Percentiles rank a stretch among this genome's conserved stretches.
Evolutionary conservation across 108 stramenopile species (phyloP).

Genomic region (Nitzschia putrida): DNA sequence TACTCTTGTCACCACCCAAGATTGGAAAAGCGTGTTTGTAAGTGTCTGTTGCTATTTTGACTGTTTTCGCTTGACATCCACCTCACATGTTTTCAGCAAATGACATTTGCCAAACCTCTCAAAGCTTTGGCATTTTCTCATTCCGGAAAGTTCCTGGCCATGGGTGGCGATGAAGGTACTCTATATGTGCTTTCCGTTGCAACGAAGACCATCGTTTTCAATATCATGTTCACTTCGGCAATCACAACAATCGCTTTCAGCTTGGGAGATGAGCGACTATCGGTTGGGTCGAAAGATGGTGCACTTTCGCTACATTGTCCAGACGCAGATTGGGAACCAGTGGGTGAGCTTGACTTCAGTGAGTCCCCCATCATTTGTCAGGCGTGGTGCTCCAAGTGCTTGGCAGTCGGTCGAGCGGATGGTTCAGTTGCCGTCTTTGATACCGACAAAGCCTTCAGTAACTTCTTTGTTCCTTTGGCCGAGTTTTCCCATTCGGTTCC

Average conservation of each 20-base stretch:
- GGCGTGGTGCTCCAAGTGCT: conserved; percentile 41
- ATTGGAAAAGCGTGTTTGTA: conserved; percentile 41
- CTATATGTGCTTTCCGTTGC: conserved; percentile 39
- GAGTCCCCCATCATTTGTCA: conserved; percentile 32
- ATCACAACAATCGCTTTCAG: conserved; percentile 38
- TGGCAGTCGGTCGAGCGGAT: conserved; percentile 47
- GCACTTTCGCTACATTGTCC: conserved; percentile 31
- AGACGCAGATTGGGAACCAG: conserved; percentile 26
- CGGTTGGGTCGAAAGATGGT: conserved; percentile 38
- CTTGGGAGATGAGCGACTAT: conserved; percentile 41
- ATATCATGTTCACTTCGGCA: conserved; percentile 30
- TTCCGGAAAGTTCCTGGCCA: conserved; percentile 42
- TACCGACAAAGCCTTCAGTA: conserved; percentile 34
- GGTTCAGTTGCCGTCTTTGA: conserved; percentile 47
- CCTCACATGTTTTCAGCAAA: conserved; percentile 21
- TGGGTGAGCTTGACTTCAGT: conserved; percentile 42
- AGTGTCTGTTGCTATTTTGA: not conserved
- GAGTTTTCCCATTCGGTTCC: conserved; percentile 19
- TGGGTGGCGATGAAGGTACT: conserved; percentile 40
- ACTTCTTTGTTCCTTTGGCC: conserved; percentile 31
- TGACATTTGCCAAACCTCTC: conserved; percentile 45
- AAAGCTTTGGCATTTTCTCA: conserved; percentile 41
- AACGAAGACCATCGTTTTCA: conserved; percentile 36
- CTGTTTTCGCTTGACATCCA: not conserved
- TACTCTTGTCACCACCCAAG: conserved; percentile 37